These are phyloP conservation scores for Ganoderma lucidum DNA, from an alignment of 1,284 basidiomycete species.

Conservation along the genomic window DNA sequence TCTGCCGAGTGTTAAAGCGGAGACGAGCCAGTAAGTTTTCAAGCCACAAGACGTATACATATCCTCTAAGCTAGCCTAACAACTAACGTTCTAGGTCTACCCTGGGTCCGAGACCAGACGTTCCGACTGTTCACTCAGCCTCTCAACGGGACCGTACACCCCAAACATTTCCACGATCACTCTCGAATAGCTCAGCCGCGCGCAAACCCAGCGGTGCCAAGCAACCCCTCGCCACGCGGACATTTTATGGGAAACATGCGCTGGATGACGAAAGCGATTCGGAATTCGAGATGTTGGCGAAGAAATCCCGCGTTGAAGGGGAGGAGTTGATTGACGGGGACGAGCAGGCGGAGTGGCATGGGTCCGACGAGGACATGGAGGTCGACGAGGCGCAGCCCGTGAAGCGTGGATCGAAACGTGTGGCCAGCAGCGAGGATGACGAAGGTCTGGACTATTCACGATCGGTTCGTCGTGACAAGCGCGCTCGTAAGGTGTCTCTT, in stretches of 20 bases:
- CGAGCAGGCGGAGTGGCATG: conserved; percentile 53
- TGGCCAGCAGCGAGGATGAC: conserved; percentile 47
- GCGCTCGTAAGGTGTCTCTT: conserved; percentile 56
- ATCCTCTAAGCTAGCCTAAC: not conserved
- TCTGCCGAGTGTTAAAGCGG: not conserved
- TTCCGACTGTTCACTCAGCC: not conserved
- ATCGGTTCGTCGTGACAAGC: conserved; percentile 40
- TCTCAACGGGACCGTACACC: not conserved
- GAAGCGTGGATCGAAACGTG: conserved; percentile 60
- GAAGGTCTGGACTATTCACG: conserved; percentile 39
- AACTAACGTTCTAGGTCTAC: not conserved
- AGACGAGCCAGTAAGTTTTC: conserved; percentile 12
- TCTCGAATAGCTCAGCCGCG: not conserved
- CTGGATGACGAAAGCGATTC: conserved; percentile 43
- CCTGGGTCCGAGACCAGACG: not conserved
- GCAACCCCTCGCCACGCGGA: conserved; percentile 17
- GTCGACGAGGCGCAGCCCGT: conserved; percentile 35
- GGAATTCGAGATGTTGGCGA: conserved; percentile 50
- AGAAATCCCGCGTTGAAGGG: conserved; percentile 59
- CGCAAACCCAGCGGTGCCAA: conserved; percentile 9
- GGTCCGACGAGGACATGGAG: conserved; percentile 38
- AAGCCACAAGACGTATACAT: not conserved
- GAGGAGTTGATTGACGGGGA: conserved; percentile 53
- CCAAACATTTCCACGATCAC: not conserved
- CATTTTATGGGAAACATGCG: conserved; percentile 34